A percentile compares a stretch with the other conserved stretches of the same genome.
These are phyloP conservation scores for Rhododendron ovatum DNA, from an alignment of 148 eudicot genomes.

Conservation along the genomic window DNA sequence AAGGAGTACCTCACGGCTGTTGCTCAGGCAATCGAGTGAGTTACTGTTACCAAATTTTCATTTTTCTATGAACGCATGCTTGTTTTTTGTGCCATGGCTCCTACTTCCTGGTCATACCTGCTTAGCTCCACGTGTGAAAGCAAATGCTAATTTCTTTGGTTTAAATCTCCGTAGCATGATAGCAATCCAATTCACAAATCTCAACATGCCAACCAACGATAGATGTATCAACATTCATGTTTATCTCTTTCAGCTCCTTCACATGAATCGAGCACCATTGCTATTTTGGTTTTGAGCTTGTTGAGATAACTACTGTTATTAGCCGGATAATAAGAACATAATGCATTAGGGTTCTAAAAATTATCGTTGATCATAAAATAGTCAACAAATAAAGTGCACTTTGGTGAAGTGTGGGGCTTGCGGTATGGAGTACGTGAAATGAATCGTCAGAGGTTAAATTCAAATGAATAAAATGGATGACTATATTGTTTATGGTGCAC, in stretches of 20 bases:
- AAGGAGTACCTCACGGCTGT: slow-evolving; percentile 66
- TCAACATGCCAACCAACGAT: not conserved
- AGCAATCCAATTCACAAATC: not conserved
- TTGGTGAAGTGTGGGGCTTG: not conserved
- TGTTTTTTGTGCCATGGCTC: not conserved
- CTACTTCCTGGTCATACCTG: not conserved
- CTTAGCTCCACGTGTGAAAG: not conserved
- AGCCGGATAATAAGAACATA: not conserved
- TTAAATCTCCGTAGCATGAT: not conserved
- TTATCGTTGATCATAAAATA: not conserved
- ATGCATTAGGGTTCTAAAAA: not conserved
- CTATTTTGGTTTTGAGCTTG: not conserved
- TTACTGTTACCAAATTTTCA: not conserved
- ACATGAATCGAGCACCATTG: not conserved
- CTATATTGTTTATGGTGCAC: not conserved
- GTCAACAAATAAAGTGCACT: not conserved
- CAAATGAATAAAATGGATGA: not conserved
- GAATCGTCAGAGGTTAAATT: not conserved
- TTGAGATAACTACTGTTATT: not conserved
- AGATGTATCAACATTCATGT: not conserved
- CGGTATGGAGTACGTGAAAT: not conserved
- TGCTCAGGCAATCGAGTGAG: slow-evolving; percentile 62
- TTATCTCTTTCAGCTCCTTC: slow-evolving; percentile 1
- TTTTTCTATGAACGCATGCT: not conserved
- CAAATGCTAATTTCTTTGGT: not conserved